Percentiles rank a stretch among this genome's conserved stretches.
phyloP scores from a whole-genome alignment of 1,284 basidiomycete species.

The Fomitopsis pinicola region DNA sequence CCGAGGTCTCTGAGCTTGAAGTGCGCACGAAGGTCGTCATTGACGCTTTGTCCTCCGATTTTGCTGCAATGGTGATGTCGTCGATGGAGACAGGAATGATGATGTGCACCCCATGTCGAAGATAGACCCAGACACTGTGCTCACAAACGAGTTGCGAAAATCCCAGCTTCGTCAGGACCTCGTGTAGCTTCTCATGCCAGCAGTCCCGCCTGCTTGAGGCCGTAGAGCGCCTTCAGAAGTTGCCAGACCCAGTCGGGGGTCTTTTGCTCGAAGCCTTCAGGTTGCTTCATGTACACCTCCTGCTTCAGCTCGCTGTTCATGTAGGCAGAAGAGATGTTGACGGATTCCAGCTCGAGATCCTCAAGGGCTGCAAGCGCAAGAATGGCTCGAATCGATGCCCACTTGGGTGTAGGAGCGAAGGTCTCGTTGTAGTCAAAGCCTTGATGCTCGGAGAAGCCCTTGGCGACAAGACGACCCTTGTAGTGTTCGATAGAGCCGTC shows the following conservation, averaged over 20 bases:
- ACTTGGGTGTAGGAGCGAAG: conserved; percentile 33
- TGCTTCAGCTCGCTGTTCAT: conserved; percentile 36
- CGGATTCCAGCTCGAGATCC: conserved; percentile 32
- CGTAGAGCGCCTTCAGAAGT: conserved; percentile 17
- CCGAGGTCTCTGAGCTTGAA: no score
- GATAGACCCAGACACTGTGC: conserved; percentile 10
- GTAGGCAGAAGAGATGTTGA: conserved; percentile 33
- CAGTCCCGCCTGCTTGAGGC: conserved; percentile 17
- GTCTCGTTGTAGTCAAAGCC: conserved; percentile 40
- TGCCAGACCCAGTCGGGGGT: conserved; percentile 26
- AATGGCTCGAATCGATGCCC: conserved; percentile 28
- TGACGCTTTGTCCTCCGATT: no score
- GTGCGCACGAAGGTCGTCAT: no score
- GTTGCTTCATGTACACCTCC: conserved; percentile 34
- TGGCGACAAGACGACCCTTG: conserved; percentile 38
- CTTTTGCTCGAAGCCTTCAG: conserved; percentile 26
- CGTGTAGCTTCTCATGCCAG: conserved; percentile 13
- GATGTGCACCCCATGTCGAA: conserved; percentile 2
- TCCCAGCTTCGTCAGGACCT: conserved; percentile 3
- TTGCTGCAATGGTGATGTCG: no score
- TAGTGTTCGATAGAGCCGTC: conserved; percentile 25
- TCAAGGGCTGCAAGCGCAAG: conserved; percentile 30
- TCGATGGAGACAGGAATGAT: conserved; percentile 13
- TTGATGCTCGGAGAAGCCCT: no score
- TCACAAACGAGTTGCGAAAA: conserved; percentile 7